A percentile compares a stretch with the other conserved stretches of the same genome.
Conservation (phyloP, 306 rosid genomes). For the Fagus sylvatica region DNA sequence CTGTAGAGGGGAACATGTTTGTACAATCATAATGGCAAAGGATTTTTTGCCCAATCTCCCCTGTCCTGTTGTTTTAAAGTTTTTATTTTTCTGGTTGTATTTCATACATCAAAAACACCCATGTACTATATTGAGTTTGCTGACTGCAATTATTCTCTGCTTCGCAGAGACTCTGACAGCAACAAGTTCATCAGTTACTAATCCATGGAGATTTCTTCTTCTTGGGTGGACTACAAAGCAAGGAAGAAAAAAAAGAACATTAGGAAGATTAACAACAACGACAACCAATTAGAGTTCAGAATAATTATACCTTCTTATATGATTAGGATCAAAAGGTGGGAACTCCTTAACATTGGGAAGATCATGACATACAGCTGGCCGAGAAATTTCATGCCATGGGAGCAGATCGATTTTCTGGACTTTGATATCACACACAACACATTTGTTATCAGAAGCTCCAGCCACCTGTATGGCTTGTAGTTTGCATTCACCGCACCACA, state of each 20-base stretch:
- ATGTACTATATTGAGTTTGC: neutral
- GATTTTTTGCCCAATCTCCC: neutral
- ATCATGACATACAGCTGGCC: neutral
- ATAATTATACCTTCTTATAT: constrained; percentile 15
- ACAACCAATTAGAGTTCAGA: neutral
- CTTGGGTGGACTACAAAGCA: constrained; percentile 19
- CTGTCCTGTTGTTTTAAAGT: neutral
- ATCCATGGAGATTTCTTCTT: constrained; percentile 1
- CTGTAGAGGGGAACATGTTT: neutral
- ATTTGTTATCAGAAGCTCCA: constrained; percentile 30
- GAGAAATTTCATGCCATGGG: neutral
- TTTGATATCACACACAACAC: constrained; percentile 37
- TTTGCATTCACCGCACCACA: constrained; percentile 46
- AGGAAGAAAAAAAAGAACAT: neutral
- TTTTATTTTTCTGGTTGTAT: neutral
- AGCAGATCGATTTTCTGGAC: constrained; percentile 24
- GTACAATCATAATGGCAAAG: neutral
- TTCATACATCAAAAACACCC: neutral
- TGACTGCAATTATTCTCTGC: neutral
- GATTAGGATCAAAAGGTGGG: constrained; percentile 20
- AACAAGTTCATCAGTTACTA: neutral
- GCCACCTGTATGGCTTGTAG: constrained; percentile 24
- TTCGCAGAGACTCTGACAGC: constrained; percentile 2
- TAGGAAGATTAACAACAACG: neutral
- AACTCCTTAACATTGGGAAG: constrained; percentile 10